Base-by-base conservation (phyloP, 2,329 filamentous ascomycete genomes). In the Beauveria caledonica region DNA sequence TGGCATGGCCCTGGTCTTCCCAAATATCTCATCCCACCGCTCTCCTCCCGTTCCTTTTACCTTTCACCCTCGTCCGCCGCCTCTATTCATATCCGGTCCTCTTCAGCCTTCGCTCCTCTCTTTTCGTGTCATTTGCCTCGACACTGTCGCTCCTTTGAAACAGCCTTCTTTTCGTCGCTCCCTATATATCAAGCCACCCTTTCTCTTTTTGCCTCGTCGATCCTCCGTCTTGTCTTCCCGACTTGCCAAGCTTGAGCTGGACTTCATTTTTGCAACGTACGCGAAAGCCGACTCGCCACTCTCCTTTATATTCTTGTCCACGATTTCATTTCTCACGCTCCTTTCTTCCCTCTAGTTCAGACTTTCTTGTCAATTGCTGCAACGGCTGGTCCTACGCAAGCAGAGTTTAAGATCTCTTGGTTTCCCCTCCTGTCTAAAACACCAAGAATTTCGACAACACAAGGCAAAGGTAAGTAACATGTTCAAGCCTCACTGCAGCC, bases 121-220 rank as follows among this genome's bases (percentile, higher is more conserved):
- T 61, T 51, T 56, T 45, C 48, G 51, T 60, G 60, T 63, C 57
- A 45, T 27, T 13, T 19, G 27, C 42, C 25, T 60, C 42, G 63
- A 60, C 61, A 64, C 61, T 57, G 57, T 63, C 61, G 59, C 52
- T 62, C 63, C 58, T 64, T 64, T 62, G 45, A 62, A 58, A 53
- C 58, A 45, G 55, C 25, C 52, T 63, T 57, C 33, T 50, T 27
- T 42, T 62, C 53, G 53, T 58, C 60, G 51, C 54, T 58, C 51
- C 29, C 56, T 60, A 58, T 62, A 58, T 60, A 61, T 58, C 58
- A 54, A 62, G 45, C 40, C 48, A 9, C 48, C 48, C 23, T 53
- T 40, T 58, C 33, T 55, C 39, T 36, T 42, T 56, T 54, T 48
- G 48, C 60, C 36, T 54, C 44, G 33, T 48, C 54, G 53, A 52